These are phyloP conservation scores for Aureobasidium vineae DNA, from an alignment of 2,329 filamentous ascomycete species.

Conservation along the genomic window DNA sequence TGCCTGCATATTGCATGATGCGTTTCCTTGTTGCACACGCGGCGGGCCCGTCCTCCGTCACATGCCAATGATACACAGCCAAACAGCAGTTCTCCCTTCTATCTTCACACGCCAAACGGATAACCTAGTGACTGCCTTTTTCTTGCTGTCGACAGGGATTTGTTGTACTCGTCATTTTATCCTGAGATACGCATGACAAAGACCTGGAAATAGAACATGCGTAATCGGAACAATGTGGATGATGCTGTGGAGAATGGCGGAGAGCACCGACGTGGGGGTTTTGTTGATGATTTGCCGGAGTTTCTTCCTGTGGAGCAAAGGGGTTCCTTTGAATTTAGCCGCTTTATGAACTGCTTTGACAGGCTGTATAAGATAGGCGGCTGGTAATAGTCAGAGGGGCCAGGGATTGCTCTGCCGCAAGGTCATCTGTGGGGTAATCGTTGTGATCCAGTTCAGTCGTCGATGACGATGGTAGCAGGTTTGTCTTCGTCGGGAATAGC, in stretches of 20 bases:
- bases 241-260: background rate
- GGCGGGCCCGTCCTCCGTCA: background rate
- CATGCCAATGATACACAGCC: background rate
- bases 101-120: background rate
- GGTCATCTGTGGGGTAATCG: background rate
- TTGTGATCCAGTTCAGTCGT: conserved; percentile 6
- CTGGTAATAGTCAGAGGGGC: background rate
- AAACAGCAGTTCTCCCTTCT: background rate
- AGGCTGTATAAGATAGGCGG: background rate
- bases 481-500: background rate
- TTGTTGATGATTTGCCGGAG: conserved; percentile 7
- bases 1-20: background rate
- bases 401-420: background rate
- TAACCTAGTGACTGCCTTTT: background rate
- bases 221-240: conserved; percentile 6
- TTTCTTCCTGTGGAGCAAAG: background rate
- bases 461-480: background rate
- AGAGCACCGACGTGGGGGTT: background rate
- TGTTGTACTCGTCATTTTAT: background rate
- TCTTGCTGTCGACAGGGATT: background rate
- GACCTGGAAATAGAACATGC: conserved; percentile 2
- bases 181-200: background rate
- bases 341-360: background rate
- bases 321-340: background rate
- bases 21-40: background rate